phyloP scores from a whole-genome alignment of 768 basidiomycete species.

The Suillus ampliporus region DNA sequence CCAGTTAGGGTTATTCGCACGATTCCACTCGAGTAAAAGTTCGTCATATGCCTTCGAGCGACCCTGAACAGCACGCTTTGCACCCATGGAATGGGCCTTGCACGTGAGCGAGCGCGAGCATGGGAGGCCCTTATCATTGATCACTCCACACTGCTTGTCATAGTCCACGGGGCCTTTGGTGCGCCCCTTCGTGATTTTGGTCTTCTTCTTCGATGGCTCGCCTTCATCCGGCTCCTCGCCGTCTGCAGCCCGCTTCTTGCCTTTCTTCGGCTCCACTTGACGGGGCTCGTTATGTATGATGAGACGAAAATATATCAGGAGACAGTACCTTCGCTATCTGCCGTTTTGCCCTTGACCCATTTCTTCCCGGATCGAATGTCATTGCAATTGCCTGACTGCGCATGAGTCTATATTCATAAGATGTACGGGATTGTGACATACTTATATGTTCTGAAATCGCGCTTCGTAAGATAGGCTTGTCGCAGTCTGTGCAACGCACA shows the following conservation, averaged over 20 bases:
- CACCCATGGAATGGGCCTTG: conserved; percentile 97
- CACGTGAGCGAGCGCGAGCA: conserved; percentile 97
- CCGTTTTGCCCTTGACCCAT: conserved; percentile 57
- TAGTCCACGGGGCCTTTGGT: conserved; percentile 87
- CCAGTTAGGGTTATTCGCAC: conserved; percentile 85
- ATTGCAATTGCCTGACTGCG: conserved; percentile 60
- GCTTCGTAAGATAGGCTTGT: conserved; percentile 79
- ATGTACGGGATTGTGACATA: conserved; percentile 41
- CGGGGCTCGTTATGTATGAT: conserved; percentile 12
- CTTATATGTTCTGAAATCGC: conserved; percentile 78
- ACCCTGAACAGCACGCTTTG: conserved; percentile 90
- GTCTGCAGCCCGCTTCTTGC: conserved; percentile 86
- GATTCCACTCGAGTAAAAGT: conserved; percentile 90
- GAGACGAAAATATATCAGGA: conserved; percentile 7
- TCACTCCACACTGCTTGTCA: conserved; percentile 94
- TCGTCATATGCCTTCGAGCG: conserved; percentile 86
- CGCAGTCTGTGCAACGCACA: conserved; percentile 81
- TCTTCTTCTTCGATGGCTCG: conserved; percentile 79
- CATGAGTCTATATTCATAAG: conserved; percentile 12
- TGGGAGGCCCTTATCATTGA: conserved; percentile 91
- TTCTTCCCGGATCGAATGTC: conserved; percentile 63
- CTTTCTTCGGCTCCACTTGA: conserved; percentile 50
- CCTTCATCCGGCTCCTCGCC: conserved; percentile 67
- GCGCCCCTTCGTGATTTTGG: conserved; percentile 80
- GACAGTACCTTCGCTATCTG: conserved; percentile 51